phyloP scores from a whole-genome alignment of 306 rosid species.

The Quercus suber region DNA sequence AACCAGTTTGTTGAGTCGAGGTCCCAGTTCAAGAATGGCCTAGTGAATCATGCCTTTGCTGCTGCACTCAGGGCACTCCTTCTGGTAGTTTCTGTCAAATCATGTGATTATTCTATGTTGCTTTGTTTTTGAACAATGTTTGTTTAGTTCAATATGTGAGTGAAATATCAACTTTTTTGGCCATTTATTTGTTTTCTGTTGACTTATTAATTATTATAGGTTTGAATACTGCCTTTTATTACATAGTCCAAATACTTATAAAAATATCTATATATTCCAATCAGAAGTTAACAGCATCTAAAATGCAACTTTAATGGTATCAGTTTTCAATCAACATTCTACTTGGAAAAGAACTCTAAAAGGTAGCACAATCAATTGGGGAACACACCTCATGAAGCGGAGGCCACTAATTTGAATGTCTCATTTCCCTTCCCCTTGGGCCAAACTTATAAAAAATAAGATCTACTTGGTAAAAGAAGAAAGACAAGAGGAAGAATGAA shows the following conservation, averaged over 20 bases:
- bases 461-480: background rate
- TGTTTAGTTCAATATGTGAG: background rate
- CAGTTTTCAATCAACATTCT: background rate
- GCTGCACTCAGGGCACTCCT: slow-evolving; percentile 93
- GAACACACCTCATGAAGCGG: no score
- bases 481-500: background rate
- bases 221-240: slow-evolving; percentile 1
- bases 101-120: slow-evolving; percentile 26
- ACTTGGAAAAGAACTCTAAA: background rate
- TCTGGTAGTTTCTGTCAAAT: slow-evolving; percentile 59
- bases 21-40: slow-evolving; percentile 90
- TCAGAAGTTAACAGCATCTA: background rate
- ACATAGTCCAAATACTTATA: no score
- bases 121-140: slow-evolving; percentile 13
- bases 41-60: slow-evolving; percentile 96
- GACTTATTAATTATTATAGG: background rate
- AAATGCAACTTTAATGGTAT: background rate
- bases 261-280: background rate
- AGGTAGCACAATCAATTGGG: no score
- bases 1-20: slow-evolving; percentile 80
- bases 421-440: no score
- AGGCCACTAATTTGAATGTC: no score
- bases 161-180: background rate
- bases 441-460: no score
- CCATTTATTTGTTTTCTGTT: background rate